Conservation (phyloP, 169 alveolate genomes). For the Plasmodium chabaudi region DNA sequence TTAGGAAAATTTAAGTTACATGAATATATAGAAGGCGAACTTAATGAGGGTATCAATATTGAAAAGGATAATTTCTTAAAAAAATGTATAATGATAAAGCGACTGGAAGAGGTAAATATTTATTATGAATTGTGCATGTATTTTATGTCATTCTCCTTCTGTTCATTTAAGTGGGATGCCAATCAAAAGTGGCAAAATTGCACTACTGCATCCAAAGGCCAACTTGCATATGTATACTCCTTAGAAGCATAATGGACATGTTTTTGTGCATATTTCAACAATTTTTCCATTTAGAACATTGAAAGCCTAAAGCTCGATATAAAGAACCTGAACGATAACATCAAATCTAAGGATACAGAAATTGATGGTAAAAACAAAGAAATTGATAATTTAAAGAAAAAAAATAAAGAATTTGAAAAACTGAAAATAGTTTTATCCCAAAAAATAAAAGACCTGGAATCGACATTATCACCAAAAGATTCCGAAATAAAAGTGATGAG, state of each 20-base stretch:
- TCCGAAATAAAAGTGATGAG: conserved; percentile 72
- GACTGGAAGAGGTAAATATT: conserved; percentile 53
- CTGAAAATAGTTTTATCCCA: conserved; percentile 58
- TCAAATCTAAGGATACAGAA: conserved; percentile 39
- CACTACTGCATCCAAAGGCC: neutral
- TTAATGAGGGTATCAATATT: conserved; percentile 35
- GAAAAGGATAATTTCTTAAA: conserved; percentile 62
- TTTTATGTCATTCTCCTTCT: too few relatives aligned
- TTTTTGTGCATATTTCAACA: neutral
- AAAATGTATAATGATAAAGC: conserved; percentile 52
- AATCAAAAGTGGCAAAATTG: neutral
- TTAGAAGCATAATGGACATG: neutral
- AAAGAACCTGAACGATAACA: conserved; percentile 31
- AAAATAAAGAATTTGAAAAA: conserved; percentile 67
- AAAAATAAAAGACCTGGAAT: conserved; percentile 65
- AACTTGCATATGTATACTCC: neutral
- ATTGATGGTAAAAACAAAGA: conserved; percentile 45
- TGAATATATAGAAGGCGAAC: conserved; percentile 60
- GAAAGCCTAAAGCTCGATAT: conserved; percentile 51
- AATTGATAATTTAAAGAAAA: conserved; percentile 41
- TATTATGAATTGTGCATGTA: neutral
- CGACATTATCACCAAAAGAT: conserved; percentile 69
- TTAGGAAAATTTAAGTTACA: conserved; percentile 46
- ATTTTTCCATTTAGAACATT: conserved; percentile 17
- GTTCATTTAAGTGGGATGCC: too few relatives aligned